These are phyloP conservation scores for Scalesia atractyloides DNA, from an alignment of 129 eudicot genomes.

Conservation along the genomic window DNA sequence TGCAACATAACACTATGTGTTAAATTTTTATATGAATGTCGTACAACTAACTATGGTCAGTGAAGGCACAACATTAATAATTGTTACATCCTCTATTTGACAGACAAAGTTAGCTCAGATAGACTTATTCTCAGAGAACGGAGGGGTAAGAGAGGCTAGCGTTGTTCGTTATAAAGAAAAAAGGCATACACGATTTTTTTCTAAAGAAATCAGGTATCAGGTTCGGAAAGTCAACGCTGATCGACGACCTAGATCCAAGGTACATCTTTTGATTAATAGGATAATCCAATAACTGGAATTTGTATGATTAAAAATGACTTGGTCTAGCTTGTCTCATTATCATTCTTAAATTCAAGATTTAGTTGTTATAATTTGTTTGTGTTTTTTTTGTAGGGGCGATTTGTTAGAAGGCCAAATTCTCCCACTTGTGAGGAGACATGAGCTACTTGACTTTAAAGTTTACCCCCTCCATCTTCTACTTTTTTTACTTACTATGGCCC, in stretches of 20 bases:
- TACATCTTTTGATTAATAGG: slow-evolving; percentile 1
- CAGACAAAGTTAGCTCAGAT: slow-evolving; percentile 71
- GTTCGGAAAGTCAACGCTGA: slow-evolving; percentile 87
- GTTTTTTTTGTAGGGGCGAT: slow-evolving; percentile 56
- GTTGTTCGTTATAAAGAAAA: slow-evolving; percentile 84
- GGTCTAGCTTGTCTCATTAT: background rate
- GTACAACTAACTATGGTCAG: background rate
- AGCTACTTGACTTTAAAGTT: background rate
- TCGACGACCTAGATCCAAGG: slow-evolving; percentile 91
- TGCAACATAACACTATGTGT: background rate
- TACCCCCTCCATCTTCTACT: background rate
- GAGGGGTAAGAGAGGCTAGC: slow-evolving; percentile 66
- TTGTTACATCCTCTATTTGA: background rate
- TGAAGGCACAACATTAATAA: background rate
- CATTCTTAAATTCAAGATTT: background rate
- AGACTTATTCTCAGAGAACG: slow-evolving; percentile 72
- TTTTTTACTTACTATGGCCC: background rate
- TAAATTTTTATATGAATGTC: background rate
- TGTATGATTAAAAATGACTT: background rate
- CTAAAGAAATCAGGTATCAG: slow-evolving; percentile 82
- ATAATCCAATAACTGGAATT: background rate
- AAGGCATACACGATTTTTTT: slow-evolving; percentile 65
- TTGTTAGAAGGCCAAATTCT: slow-evolving; percentile 64
- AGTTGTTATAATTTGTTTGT: slow-evolving; percentile 11
- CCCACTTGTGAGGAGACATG: slow-evolving; percentile 25